Evolutionary conservation across 2,329 filamentous ascomycete species (phyloP).

Genomic region (Botryotinia convoluta): DNA sequence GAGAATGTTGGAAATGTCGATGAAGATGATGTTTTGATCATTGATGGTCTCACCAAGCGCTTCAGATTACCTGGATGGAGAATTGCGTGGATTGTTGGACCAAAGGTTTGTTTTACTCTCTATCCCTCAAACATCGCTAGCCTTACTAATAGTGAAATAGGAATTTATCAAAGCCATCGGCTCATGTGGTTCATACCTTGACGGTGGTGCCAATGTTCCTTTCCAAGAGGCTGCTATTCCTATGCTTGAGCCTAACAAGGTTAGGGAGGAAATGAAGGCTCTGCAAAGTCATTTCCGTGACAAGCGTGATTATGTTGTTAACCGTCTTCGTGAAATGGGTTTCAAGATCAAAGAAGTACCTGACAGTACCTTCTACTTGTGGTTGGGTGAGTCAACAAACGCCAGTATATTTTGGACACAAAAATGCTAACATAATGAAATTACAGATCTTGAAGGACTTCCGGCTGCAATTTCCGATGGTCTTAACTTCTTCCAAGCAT

Average conservation of each 20-base stretch:
- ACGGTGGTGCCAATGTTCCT: slow-evolving; percentile 89
- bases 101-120: slow-evolving; percentile 52
- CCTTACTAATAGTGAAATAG: slow-evolving; percentile 29
- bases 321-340: slow-evolving; percentile 77
- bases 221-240: slow-evolving; percentile 92
- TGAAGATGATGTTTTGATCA: slow-evolving; percentile 86
- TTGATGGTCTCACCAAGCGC: slow-evolving; percentile 93
- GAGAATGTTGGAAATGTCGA: slow-evolving; percentile 89
- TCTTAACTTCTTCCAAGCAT: slow-evolving; percentile 94
- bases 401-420: not conserved
- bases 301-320: slow-evolving; percentile 89
- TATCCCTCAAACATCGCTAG: not conserved
- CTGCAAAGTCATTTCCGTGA: slow-evolving; percentile 84
- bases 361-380: slow-evolving; percentile 93
- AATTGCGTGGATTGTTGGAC: slow-evolving; percentile 92
- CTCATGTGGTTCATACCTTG: slow-evolving; percentile 88
- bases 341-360: slow-evolving; percentile 83
- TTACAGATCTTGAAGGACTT: slow-evolving; percentile 57
- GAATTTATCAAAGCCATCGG: slow-evolving; percentile 94
- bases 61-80: slow-evolving; percentile 96
- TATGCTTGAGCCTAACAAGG: slow-evolving; percentile 85
- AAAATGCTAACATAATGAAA: not conserved
- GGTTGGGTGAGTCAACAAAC: slow-evolving; percentile 45
- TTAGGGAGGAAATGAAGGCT: slow-evolving; percentile 82
- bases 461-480: slow-evolving; percentile 86